These are phyloP conservation scores for Microthlaspi erraticum DNA, from an alignment of 345 rosid genomes.

Conservation along the genomic window DNA sequence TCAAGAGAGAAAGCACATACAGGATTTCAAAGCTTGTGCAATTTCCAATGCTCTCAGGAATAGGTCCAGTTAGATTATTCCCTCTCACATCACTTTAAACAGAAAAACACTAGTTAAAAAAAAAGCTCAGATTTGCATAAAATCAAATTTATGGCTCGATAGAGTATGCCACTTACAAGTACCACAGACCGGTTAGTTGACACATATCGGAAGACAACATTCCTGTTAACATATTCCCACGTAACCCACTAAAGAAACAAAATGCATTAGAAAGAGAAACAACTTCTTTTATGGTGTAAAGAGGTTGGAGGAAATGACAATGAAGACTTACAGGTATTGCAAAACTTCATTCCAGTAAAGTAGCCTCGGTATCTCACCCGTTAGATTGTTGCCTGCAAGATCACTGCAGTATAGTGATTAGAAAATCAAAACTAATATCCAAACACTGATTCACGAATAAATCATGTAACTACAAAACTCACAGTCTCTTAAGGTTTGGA, in stretches of 20 bases:
- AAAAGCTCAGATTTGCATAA: background rate
- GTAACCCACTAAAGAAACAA: slow-evolving; percentile 63
- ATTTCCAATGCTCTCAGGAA: slow-evolving; percentile 92
- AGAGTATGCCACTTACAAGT: slow-evolving; percentile 67
- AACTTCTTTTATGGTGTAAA: background rate
- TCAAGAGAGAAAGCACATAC: slow-evolving; percentile 49
- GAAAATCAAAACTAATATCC: background rate
- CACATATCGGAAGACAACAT: slow-evolving; percentile 86
- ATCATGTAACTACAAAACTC: slow-evolving; percentile 34
- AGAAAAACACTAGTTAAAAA: background rate
- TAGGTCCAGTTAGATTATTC: slow-evolving; percentile 76
- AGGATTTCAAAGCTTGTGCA: slow-evolving; percentile 94
- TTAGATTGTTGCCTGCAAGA: slow-evolving; percentile 81
- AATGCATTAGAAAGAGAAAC: background rate
- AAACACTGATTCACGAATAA: background rate
- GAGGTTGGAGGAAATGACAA: background rate
- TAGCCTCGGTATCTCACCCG: slow-evolving; percentile 84
- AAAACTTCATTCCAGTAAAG: slow-evolving; percentile 97
- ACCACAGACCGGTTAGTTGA: slow-evolving; percentile 95
- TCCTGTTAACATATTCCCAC: slow-evolving; percentile 83
- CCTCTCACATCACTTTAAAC: slow-evolving; percentile 84
- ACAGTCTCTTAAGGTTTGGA: slow-evolving; percentile 86
- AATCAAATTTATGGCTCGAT: too few relatives aligned
- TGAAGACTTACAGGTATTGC: slow-evolving; percentile 78
- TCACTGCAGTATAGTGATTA: slow-evolving; percentile 52